Percentiles rank a stretch among this genome's conserved stretches.
phyloP scores from a whole-genome alignment of 441 rosid species.

The Raphanus hybrid region DNA sequence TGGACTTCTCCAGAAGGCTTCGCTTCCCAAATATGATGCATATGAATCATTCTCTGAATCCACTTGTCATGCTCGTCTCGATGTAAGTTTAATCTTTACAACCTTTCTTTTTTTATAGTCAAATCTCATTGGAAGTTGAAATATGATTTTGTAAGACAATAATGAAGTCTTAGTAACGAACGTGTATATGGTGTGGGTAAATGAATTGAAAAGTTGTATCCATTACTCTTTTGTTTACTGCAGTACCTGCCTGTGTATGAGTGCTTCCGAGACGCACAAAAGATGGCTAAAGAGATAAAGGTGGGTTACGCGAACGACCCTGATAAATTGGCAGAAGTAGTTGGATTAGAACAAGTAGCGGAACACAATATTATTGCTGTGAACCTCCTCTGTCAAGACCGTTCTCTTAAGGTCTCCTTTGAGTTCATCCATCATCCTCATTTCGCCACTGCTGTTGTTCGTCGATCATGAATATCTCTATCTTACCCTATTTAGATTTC shows the following conservation, averaged over 20 bases:
- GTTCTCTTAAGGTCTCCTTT: conserved; percentile 82
- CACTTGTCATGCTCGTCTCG: conserved; percentile 65
- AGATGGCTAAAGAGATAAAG: conserved; percentile 79
- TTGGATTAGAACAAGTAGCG: conserved; percentile 85
- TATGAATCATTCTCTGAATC: conserved; percentile 80
- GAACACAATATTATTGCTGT: conserved; percentile 85
- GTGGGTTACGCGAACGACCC: conserved; percentile 71
- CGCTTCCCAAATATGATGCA: conserved; percentile 76
- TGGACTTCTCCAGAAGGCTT: conserved; percentile 92
- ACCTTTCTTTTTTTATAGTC: conserved; percentile 1
- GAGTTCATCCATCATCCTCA: conserved; percentile 91
- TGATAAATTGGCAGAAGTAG: conserved; percentile 72
- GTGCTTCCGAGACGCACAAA: conserved; percentile 91
- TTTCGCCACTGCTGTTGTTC: conserved; percentile 89
- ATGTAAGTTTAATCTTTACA: conserved; percentile 57
- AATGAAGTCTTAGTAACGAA: not conserved
- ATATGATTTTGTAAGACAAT: not conserved
- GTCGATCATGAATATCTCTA: conserved; percentile 65
- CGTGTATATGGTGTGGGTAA: not conserved
- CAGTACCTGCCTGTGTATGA: conserved; percentile 74
- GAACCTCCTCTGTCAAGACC: conserved; percentile 67
- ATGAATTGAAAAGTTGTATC: not conserved
- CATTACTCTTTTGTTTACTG: not conserved
- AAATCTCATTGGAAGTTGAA: not conserved
- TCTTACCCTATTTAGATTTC: not conserved